These are phyloP conservation scores for Candida berthetii DNA, from an alignment of 805 yeast species.

Conservation along the genomic window DNA sequence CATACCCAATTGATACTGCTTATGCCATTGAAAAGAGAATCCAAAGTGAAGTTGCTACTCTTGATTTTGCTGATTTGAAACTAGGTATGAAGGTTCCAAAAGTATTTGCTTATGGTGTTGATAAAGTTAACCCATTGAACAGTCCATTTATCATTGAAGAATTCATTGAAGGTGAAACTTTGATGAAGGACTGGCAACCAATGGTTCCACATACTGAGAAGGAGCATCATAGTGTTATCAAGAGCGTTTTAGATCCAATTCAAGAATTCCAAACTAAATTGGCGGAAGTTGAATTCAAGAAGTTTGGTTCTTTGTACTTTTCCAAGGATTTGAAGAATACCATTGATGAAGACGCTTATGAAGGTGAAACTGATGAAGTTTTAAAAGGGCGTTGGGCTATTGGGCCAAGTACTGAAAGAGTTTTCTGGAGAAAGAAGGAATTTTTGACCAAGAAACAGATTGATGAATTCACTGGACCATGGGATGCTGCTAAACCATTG, in stretches of 20 bases:
- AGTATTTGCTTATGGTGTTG: constrained; percentile 59
- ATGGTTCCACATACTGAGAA: constrained; percentile 53
- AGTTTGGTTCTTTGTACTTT: constrained; percentile 81
- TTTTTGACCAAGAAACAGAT: constrained; percentile 44
- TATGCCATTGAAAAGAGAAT: constrained; percentile 59
- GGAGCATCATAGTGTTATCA: constrained; percentile 42
- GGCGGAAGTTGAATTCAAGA: constrained; percentile 54
- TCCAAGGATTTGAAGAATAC: constrained; percentile 39
- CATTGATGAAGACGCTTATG: constrained; percentile 43
- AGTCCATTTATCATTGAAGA: constrained; percentile 82
- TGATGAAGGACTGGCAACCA: constrained; percentile 93
- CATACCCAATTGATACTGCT: constrained; percentile 71
- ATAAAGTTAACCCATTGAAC: constrained; percentile 54
- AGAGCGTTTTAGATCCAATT: constrained; percentile 63
- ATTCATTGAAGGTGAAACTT: constrained; percentile 65
- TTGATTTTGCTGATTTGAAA: constrained; percentile 71
- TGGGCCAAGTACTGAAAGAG: constrained; percentile 84
- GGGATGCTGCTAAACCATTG: constrained; percentile 52
- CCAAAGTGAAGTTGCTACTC: constrained; percentile 88
- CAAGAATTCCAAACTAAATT: constrained; percentile 58
- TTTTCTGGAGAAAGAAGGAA: constrained; percentile 64
- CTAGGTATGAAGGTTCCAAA: constrained; percentile 67
- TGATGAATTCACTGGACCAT: constrained; percentile 67
- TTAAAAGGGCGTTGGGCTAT: constrained; percentile 74
- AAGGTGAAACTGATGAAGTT: constrained; percentile 47